Evolutionary conservation across 1,139 yeast species (phyloP).

Genomic region (Diutina mesorugosa): DNA sequence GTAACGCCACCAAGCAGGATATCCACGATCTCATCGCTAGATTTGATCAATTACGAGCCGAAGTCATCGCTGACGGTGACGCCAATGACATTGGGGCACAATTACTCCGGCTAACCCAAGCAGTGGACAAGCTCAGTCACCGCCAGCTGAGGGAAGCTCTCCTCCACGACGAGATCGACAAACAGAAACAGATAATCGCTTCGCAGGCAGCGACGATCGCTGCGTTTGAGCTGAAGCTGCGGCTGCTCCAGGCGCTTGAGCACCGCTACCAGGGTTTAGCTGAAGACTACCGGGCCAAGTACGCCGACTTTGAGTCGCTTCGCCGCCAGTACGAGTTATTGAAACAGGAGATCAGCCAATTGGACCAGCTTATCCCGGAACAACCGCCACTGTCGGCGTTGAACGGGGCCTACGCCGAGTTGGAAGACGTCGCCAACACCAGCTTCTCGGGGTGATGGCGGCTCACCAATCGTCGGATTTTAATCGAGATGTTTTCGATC

Average conservation of each 20-base stretch:
- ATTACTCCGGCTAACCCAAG: neutral
- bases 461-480: neutral
- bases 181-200: neutral
- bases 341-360: neutral
- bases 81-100: neutral
- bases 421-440: neutral
- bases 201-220: neutral
- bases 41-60: neutral
- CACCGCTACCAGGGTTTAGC: neutral
- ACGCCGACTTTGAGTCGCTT: neutral
- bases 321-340: neutral
- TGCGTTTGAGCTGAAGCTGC: neutral
- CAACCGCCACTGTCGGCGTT: neutral
- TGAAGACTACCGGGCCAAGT: neutral
- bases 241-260: neutral
- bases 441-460: neutral
- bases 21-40: constrained; percentile 5
- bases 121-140: neutral
- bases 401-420: neutral
- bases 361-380: neutral
- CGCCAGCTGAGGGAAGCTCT: neutral
- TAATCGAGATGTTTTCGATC: too few relatives aligned
- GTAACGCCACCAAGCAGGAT: constrained; percentile 24
- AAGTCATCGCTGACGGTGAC: neutral
- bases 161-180: neutral